Percentiles rank a stretch among this genome's conserved stretches.
Evolutionary conservation across 345 rosid genomes (phyloP).

Genomic region (Camelina sativa): DNA sequence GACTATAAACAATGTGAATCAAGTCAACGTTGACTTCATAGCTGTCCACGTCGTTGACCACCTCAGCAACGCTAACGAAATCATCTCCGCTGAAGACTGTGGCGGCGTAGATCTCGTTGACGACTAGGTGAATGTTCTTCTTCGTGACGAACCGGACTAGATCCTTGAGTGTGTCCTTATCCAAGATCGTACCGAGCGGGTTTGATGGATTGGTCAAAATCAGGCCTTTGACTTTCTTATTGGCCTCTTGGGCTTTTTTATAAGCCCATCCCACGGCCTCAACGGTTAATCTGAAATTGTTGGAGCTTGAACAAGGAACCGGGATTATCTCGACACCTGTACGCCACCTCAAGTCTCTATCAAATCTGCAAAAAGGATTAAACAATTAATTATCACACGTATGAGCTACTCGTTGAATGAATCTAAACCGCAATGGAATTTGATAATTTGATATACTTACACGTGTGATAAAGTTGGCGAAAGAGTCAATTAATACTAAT

Average conservation of each 20-base stretch:
- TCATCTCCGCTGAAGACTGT: slow-evolving; percentile 59
- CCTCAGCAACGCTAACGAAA: slow-evolving; percentile 72
- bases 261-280: slow-evolving; percentile 66
- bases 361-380: slow-evolving; percentile 56
- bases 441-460: neutral
- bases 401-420: slow-evolving; percentile 8
- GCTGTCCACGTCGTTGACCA: slow-evolving; percentile 52
- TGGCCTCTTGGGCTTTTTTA: slow-evolving; percentile 48
- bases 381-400: neutral
- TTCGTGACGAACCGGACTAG: slow-evolving; percentile 57
- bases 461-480: slow-evolving; percentile 30
- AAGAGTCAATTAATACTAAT: slow-evolving; percentile 25
- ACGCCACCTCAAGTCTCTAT: slow-evolving; percentile 82
- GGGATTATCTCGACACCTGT: slow-evolving; percentile 74
- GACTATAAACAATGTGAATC: slow-evolving; percentile 76
- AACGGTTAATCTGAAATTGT: slow-evolving; percentile 60
- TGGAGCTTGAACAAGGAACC: slow-evolving; percentile 67
- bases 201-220: slow-evolving; percentile 85
- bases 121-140: slow-evolving; percentile 71
- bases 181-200: slow-evolving; percentile 75
- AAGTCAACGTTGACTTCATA: slow-evolving; percentile 54
- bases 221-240: slow-evolving; percentile 70
- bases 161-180: slow-evolving; percentile 53
- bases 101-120: slow-evolving; percentile 84
- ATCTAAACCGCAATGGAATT: slow-evolving; percentile 2